These are phyloP conservation scores for Leishmania lainsoni DNA, from an alignment of 208 protist species.

Conservation along the genomic window DNA sequence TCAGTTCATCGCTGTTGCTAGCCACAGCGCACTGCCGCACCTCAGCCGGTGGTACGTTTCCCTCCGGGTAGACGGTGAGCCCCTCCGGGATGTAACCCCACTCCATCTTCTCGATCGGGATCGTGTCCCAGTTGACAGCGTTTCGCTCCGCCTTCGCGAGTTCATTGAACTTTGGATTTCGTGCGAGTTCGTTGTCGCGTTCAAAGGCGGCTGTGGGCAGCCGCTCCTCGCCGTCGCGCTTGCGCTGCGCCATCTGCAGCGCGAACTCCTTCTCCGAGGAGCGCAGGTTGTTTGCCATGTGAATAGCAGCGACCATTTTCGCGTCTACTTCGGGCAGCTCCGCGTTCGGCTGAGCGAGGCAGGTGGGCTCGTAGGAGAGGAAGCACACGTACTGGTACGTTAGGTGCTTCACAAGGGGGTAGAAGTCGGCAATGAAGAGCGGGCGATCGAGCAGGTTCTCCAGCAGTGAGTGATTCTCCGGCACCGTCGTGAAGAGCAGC, in stretches of 20 bases:
- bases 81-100: constrained; percentile 83
- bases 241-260: constrained; percentile 57
- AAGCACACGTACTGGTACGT: constrained; percentile 96
- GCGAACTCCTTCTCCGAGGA: constrained; percentile 70
- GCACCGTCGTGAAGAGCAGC: constrained; percentile 88
- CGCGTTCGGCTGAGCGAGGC: constrained; percentile 26
- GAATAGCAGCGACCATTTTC: constrained; percentile 46
- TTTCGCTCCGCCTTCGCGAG: constrained; percentile 9
- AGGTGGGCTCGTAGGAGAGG: constrained; percentile 79
- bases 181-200: constrained; percentile 23
- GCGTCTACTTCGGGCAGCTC: constrained; percentile 28
- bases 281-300: constrained; percentile 77
- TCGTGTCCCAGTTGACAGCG: constrained; percentile 25
- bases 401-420: constrained; percentile 79
- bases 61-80: constrained; percentile 74
- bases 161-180: neutral
- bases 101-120: constrained; percentile 62
- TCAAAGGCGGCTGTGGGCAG: constrained; percentile 58
- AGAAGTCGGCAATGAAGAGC: constrained; percentile 84
- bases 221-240: constrained; percentile 58
- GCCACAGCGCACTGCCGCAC: neutral
- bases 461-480: constrained; percentile 91
- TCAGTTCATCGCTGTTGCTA: neutral
- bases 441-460: constrained; percentile 58
- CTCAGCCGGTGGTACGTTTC: constrained; percentile 15